Conservation (phyloP, 495 filamentous ascomycete genomes). For the Sordaria brevicollis region DNA sequence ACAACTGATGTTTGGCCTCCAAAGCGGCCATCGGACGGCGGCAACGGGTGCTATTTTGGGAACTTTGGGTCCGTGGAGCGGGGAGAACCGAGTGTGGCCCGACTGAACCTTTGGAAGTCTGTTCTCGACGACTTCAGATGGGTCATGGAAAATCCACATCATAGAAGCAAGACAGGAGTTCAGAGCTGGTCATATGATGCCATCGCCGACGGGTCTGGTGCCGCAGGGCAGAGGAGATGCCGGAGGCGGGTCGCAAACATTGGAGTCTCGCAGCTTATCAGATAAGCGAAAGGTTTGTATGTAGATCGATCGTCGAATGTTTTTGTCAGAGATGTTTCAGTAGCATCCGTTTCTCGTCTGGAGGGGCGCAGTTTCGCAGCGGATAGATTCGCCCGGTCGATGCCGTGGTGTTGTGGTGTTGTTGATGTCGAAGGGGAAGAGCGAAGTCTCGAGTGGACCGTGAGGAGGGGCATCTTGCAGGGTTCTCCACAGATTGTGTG, state of each 20-base stretch:
- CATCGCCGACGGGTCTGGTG: neutral
- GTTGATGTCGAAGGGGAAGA: neutral
- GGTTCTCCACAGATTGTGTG: constrained; percentile 2
- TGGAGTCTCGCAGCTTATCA: neutral
- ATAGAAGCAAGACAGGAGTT: neutral
- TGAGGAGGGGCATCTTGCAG: neutral
- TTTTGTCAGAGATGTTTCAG: neutral
- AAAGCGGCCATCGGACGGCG: constrained; percentile 6
- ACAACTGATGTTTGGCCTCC: constrained; percentile 10
- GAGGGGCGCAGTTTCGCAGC: neutral
- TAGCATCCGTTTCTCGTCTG: neutral
- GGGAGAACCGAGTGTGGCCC: neutral
- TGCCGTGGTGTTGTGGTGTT: neutral
- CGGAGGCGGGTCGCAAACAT: neutral
- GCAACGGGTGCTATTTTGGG: constrained; percentile 8
- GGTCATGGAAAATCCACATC: neutral
- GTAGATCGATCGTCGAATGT: neutral
- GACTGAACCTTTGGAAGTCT: neutral
- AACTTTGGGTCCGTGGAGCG: neutral
- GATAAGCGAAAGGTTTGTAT: neutral
- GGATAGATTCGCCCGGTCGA: neutral
- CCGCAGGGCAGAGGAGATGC: neutral
- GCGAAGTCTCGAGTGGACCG: neutral
- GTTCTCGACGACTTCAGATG: neutral
- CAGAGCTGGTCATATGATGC: constrained; percentile 4